Conservation (phyloP, 1,284 basidiomycete genomes). For the Malassezia furfur region DNA sequence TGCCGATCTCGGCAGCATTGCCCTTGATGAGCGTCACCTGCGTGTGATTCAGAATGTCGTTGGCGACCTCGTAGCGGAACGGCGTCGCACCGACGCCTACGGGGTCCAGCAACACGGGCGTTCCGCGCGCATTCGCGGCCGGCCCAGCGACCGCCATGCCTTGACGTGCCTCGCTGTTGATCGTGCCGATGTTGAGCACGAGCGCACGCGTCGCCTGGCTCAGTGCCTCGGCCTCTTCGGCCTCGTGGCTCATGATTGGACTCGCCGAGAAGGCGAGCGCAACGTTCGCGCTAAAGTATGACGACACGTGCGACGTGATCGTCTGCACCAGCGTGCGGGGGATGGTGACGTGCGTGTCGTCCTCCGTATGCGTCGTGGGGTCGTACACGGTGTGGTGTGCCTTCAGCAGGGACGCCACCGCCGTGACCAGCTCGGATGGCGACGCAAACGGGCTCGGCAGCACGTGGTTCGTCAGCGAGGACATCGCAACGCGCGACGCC, state of each 20-base stretch:
- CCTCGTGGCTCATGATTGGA: slow-evolving; percentile 66
- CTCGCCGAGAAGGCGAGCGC: slow-evolving; percentile 79
- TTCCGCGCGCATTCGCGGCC: slow-evolving; percentile 34
- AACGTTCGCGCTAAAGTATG: slow-evolving; percentile 81
- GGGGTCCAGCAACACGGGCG: slow-evolving; percentile 79
- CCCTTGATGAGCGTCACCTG: slow-evolving; percentile 90
- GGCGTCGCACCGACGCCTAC: slow-evolving; percentile 80
- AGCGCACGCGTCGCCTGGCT: slow-evolving; percentile 61
- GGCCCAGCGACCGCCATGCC: slow-evolving; percentile 74
- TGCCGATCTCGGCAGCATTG: slow-evolving; percentile 80
- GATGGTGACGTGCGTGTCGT: slow-evolving; percentile 16
- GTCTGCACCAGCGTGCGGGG: slow-evolving; percentile 49
- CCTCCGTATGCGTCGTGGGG: background rate
- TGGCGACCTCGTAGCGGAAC: slow-evolving; percentile 58
- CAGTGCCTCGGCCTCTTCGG: slow-evolving; percentile 73
- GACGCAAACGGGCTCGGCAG: background rate
- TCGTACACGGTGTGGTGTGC: slow-evolving; percentile 2
- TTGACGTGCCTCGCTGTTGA: slow-evolving; percentile 55
- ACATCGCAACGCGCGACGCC: background rate
- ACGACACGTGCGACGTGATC: slow-evolving; percentile 85
- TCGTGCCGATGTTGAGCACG: slow-evolving; percentile 83
- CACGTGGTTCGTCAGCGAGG: background rate
- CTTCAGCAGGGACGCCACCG: background rate
- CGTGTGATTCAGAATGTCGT: slow-evolving; percentile 70
- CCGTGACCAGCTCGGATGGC: background rate